A percentile compares a stretch with the other conserved stretches of the same genome.
Conservation (phyloP, 345 rosid genomes). For the Corchorus capsularis region DNA sequence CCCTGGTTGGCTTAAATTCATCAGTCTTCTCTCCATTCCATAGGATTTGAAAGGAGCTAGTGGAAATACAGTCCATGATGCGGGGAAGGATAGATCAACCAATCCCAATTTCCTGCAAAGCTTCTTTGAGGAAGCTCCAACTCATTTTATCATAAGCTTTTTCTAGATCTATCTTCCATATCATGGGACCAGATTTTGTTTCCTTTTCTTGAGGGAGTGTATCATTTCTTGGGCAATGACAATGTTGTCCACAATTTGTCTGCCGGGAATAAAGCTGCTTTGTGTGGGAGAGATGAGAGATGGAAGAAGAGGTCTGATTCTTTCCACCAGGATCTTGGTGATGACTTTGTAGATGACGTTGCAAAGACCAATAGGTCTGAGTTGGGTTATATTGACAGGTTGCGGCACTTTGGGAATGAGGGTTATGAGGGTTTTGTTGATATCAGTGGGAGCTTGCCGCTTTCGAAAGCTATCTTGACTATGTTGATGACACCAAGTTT, state of each 20-base stretch:
- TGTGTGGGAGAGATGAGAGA: neutral
- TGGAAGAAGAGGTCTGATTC: too few species aligned
- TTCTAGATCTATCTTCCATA: neutral
- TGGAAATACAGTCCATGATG: too few species aligned
- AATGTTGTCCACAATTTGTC: neutral
- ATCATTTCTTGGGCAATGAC: neutral
- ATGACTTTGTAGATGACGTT: neutral
- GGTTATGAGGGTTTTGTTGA: neutral
- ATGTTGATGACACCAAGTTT: rapidly evolving
- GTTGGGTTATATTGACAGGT: too few species aligned
- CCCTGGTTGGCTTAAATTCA: neutral
- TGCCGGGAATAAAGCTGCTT: neutral
- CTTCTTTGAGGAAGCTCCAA: neutral
- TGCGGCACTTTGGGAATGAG: neutral
- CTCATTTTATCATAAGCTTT: neutral
- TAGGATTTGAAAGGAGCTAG: neutral
- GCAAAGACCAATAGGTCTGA: neutral
- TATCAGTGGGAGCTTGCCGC: rapidly evolving
- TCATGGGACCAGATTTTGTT: neutral
- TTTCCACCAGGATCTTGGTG: too few species aligned
- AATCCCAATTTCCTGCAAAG: neutral
- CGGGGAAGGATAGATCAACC: rapidly evolving
- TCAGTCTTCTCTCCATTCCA: neutral
- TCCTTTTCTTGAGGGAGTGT: neutral
- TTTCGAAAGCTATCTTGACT: neutral